Conservation (phyloP, 176 grass and related monocot genomes). For the Coix lacrymajobi region DNA sequence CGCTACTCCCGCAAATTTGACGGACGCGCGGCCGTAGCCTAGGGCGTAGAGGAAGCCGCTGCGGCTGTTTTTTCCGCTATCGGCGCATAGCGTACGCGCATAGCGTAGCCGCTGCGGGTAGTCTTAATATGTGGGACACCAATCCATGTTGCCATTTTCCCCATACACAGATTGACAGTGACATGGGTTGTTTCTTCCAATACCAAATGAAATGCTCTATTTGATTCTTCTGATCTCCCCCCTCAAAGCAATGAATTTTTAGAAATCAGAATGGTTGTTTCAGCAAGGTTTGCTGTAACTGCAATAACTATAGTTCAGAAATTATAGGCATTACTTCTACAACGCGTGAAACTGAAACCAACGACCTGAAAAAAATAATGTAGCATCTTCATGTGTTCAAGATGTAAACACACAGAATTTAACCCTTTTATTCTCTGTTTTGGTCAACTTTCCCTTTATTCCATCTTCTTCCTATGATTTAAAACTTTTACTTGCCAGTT, state of each 20-base stretch:
- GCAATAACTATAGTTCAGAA: neutral
- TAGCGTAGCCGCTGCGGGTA: no score
- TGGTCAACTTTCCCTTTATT: constrained; percentile 28
- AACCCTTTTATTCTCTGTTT: constrained; percentile 6
- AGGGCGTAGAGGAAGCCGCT: no score
- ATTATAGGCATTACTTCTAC: neutral
- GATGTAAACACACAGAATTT: constrained; percentile 25
- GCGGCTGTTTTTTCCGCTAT: no score
- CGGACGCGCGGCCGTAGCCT: no score
- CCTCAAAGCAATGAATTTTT: neutral
- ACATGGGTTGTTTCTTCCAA: neutral
- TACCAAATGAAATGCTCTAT: neutral
- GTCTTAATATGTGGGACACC: constrained; percentile 16
- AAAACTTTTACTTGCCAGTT: constrained; percentile 36
- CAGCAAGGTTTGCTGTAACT: neutral
- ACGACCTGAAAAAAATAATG: constrained; percentile 12
- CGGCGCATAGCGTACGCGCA: no score
- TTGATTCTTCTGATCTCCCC: neutral
- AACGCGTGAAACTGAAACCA: neutral
- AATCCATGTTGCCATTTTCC: neutral
- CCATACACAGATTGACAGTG: constrained; percentile 15
- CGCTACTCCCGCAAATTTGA: no score
- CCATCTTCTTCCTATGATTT: constrained; percentile 21
- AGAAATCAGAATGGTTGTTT: constrained; percentile 6
- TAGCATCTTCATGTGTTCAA: constrained; percentile 1